Evolutionary conservation across 2,329 filamentous ascomycete species (phyloP).

Genomic region (Verticillium alfalfae): DNA sequence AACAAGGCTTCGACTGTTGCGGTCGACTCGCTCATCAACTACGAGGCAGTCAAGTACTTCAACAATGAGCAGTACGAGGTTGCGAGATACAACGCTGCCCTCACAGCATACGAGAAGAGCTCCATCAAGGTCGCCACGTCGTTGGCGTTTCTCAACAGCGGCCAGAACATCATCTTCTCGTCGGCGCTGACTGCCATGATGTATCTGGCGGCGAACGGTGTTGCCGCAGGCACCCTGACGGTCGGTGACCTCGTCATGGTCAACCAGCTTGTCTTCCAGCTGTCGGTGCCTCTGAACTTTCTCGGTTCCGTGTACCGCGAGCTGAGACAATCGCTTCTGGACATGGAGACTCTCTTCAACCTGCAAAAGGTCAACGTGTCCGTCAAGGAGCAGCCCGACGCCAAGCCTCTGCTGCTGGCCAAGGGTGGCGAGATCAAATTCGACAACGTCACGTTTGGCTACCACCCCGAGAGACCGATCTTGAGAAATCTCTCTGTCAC

Average conservation of each 20-base stretch:
- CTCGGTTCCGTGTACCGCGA: constrained; percentile 97
- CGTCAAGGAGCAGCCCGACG: constrained; percentile 71
- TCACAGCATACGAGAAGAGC: constrained; percentile 82
- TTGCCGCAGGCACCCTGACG: constrained; percentile 73
- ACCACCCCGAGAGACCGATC: constrained; percentile 81
- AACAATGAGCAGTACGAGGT: constrained; percentile 98
- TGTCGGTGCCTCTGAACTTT: constrained; percentile 95
- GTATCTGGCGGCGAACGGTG: constrained; percentile 90
- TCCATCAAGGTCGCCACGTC: constrained; percentile 97
- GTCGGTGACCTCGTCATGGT: constrained; percentile 98
- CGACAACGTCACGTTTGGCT: constrained; percentile 92
- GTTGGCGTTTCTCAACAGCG: constrained; percentile 84
- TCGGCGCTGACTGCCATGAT: constrained; percentile 94
- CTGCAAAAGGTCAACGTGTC: constrained; percentile 92
- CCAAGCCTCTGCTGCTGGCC: constrained; percentile 65
- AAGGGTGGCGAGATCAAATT: constrained; percentile 87
- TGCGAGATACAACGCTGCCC: constrained; percentile 78
- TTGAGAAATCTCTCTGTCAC: constrained; percentile 78
- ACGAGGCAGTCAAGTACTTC: constrained; percentile 98
- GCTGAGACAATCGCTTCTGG: constrained; percentile 85
- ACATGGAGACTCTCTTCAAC: constrained; percentile 98
- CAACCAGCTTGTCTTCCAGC: constrained; percentile 96
- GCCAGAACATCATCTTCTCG: constrained; percentile 97
- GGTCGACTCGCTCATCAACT: constrained; percentile 96
- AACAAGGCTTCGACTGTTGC: constrained; percentile 93